phyloP scores from a whole-genome alignment of 139 green algal genomes.

The Picochlorum sp. region DNA sequence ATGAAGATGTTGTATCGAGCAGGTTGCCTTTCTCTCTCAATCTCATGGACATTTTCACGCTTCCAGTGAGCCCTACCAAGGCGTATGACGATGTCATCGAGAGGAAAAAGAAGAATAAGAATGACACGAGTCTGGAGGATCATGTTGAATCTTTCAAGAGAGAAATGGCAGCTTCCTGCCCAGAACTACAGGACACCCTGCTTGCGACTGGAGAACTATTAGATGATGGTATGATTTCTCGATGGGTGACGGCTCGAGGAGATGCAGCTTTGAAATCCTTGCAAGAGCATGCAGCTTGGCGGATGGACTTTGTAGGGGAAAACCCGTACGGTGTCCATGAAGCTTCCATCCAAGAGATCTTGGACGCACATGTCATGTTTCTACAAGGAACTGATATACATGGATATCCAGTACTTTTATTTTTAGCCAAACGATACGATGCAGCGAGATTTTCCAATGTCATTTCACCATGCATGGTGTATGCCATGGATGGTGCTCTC shows the following conservation, averaged over 20 bases:
- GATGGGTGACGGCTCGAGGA: constrained; percentile 29
- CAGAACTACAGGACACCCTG: neutral
- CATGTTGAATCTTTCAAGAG: too few species aligned
- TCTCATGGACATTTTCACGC: too few species aligned
- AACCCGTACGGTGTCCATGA: constrained; percentile 16
- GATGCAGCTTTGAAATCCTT: constrained; percentile 17
- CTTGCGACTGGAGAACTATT: constrained; percentile 6
- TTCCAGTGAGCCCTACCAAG: too few species aligned
- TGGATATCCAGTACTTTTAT: constrained; percentile 30
- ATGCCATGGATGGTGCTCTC: constrained; percentile 31
- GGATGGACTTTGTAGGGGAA: constrained; percentile 8
- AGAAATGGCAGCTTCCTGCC: too few species aligned
- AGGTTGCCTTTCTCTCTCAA: too few species aligned
- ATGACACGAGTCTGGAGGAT: too few species aligned
- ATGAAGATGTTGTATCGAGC: too few species aligned
- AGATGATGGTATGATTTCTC: constrained; percentile 6
- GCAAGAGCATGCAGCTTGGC: constrained; percentile 27
- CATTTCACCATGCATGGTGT: constrained; percentile 30
- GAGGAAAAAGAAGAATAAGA: too few species aligned
- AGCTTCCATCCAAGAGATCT: constrained; percentile 22
- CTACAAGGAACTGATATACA: constrained; percentile 29
- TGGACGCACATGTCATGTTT: constrained; percentile 36
- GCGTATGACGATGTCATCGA: too few species aligned
- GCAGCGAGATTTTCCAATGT: constrained; percentile 2
- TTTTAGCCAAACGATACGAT: constrained; percentile 15